Base-by-base conservation (phyloP, 768 basidiomycete genomes). In the Tephrocybe rancida region DNA sequence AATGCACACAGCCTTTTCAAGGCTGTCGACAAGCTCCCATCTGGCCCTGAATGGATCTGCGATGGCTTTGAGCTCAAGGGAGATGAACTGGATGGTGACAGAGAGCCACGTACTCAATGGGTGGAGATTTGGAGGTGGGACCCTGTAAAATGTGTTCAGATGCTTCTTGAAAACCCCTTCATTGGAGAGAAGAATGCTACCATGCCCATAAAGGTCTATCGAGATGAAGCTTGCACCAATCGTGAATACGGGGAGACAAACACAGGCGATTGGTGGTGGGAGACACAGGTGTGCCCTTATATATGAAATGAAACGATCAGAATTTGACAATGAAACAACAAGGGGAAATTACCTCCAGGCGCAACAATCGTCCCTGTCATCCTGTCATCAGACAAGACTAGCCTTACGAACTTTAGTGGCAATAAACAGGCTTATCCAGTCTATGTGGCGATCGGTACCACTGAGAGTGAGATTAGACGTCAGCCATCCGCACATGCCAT, bases 351-450 rank as follows among this genome's bases (percentile, higher is more conserved):
- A 14, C 60, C 62, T 11, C 11, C 49, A 2, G 60, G 69, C 51
- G 65, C 68, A 0, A 65, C 71, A 4, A n/a, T 75, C 1, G 66
- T 66, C 0, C 75, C 74, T 0, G 44, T 79, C 0, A 73, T 78
- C 10, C 51, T 80, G 1, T 63, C 74, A 0, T 70, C 72, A 0
- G 75, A 76, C 62, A 75, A 75, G 52, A 69, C 73, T 27, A 39
- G 61, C 50, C 55, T 79, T n/a, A 57, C 67, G 14, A 53, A 59
- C 6, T 73, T 76, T 42, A 56, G 64, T 6, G 68, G 74, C 0
- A 66, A 72, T 46, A 74, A 76, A 55, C 41, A 57, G n/a, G 73
- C 73, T 3, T 78, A 73, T 57, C 76, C 76, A 0, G 70, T 81
- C 0, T 81, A 81, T 57, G 51, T 78, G 0, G 73, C 75, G 1